Evolutionary conservation across 352 stramenopile species (phyloP), one percentile per base, ranked within the genome.

Genomic region (Pythium sp.): DNA sequence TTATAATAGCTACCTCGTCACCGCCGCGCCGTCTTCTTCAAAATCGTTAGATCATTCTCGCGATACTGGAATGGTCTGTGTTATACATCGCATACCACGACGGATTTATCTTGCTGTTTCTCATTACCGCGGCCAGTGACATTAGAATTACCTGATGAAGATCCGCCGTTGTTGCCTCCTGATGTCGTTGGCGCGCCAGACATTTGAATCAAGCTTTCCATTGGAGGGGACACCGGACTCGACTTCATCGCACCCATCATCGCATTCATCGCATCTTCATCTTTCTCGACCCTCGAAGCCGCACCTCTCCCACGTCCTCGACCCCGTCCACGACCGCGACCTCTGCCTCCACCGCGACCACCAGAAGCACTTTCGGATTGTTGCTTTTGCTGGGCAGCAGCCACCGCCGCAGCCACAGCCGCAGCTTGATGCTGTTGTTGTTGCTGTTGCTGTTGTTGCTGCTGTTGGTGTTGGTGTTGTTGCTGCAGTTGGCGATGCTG

Each of bases 171-270:
- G 36, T 60, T 68, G 1, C 43, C 54, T 8, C 38, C 54, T 9
- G 62, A 62, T 34, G 62, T 41, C 24, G 59, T 20, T 64, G 60
- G 28, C 22, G 38, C 63, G 65, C 49, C 56, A 28, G 76, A 69
- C 63, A 80, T 71, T 47, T 76, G 68, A 22, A 83, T 57, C 51
- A 85, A 43, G 15, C 70, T 72, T 9, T 85, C 75, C 63, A 75
- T 75, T 47, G 73, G 61, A 67, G 76, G 73, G 9, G 69, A 77
- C 30, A 69, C 70, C 11, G 67, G 55, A 28, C 58, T 62, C 36
- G 58, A 55, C 47, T 73, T 82, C 49, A 80, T 71, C 64, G 70
- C 77, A 41, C 62, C 58, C 59, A 57, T 65, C 59, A 65, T 65
- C 26, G 41, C 59, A 41, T 64, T 64, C 26, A 65, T 30, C 12